Percentiles rank a stretch among this genome's conserved stretches.
Conservation (phyloP, 345 rosid genomes). For the Eucalyptus regnans region DNA sequence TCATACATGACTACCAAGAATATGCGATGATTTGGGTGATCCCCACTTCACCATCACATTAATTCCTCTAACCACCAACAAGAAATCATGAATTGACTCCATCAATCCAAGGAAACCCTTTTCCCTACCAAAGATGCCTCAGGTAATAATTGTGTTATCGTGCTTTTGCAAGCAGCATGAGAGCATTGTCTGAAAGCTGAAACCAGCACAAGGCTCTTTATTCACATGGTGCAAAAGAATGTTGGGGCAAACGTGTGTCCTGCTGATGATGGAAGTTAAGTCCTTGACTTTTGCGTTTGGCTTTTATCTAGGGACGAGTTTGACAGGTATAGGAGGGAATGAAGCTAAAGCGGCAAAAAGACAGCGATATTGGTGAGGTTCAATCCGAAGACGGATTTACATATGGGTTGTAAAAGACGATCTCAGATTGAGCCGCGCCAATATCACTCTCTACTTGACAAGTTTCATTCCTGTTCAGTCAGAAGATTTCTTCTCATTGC, state of each 20-base stretch:
- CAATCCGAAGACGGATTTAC: conserved; percentile 90
- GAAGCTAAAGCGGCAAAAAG: not conserved
- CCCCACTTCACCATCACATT: not conserved
- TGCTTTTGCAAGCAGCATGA: not conserved
- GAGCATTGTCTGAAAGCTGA: not conserved
- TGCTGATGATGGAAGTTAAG: not conserved
- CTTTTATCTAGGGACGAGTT: not conserved
- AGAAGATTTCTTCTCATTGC: too few relatives aligned
- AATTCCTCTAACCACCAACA: not conserved
- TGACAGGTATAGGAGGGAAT: not conserved
- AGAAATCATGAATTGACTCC: not conserved
- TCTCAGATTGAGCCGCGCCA: conserved; percentile 99
- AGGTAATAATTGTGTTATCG: not conserved
- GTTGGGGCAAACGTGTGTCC: not conserved
- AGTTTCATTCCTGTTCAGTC: not conserved
- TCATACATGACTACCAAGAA: not conserved
- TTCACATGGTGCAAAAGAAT: not conserved
- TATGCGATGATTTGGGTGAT: not conserved
- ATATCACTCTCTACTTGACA: conserved; percentile 46
- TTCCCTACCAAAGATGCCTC: not conserved
- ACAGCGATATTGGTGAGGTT: conserved; percentile 95
- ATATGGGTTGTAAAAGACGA: conserved; percentile 32
- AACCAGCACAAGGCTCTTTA: not conserved
- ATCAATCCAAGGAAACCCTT: not conserved
- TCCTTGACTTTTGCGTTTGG: not conserved